Base-by-base conservation (phyloP, 805 yeast species). In the Candida sakaeoensis region DNA sequence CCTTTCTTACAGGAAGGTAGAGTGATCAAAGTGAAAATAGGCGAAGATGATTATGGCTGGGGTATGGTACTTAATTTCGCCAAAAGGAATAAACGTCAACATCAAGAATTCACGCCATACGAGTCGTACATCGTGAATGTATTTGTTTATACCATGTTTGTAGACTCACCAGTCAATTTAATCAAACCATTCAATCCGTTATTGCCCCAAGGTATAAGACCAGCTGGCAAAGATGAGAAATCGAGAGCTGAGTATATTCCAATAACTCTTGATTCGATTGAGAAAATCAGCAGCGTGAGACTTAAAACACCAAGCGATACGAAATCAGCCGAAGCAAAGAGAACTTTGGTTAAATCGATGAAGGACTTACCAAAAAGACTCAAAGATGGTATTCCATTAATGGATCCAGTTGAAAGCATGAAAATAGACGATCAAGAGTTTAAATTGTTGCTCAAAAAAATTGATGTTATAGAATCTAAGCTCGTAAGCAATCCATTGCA, bases 361-460 rank as follows among this genome's bases (percentile, higher is more conserved):
- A 72, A 70, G 38, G 97, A 93, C 60, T 88, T 89, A 45, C 75
- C 79, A 24, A 78, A 82, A 50, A 79, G 95, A 62, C 82, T 89
- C 55, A 89, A 95, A 8, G 93, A 87, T 57, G 96, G 96, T 1
- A 71, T 93, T 25, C 96, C 98, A n/a, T 57, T 80, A 33, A 73
- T 93, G 60, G 96, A 93, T 61, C 98, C 99, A 4, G 70, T 93
- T 27, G 82, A 80, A 45, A 87, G 85, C 57, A 93, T 93, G 99
- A 86, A 89, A 56, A 91, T 93, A 51, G 83, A 79, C 33, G 96
- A 87, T 55, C 76, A 75, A 4, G 86, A 85, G 14, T 93, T 95
- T 68, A 68, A 72, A 52, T 70, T 74, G 37, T 65, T 95, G 37
- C 56, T 85, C 42, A 77, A 80, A 50, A 91, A 93, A 57, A 79